Percentiles rank a stretch among this genome's conserved stretches.
These are phyloP conservation scores for Cochlearia excelsa DNA, from an alignment of 345 rosid species.

Conservation along the genomic window DNA sequence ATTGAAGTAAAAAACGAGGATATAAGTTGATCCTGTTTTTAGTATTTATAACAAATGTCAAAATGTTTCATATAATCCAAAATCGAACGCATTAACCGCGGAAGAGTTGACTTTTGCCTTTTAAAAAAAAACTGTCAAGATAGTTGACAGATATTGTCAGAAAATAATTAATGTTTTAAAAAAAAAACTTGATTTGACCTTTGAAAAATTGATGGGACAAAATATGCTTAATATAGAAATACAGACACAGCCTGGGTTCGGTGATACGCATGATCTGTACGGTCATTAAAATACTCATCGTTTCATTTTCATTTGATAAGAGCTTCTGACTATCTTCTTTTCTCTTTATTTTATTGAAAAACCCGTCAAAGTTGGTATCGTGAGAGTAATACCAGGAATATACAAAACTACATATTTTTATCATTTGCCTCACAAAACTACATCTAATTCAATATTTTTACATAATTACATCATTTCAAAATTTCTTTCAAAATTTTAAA, in stretches of 20 bases:
- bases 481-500: too few species aligned
- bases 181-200: conserved; percentile 5
- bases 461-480: too few species aligned
- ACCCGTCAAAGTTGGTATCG: conserved; percentile 1
- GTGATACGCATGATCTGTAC: conserved; percentile 28
- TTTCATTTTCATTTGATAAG: conserved; percentile 26
- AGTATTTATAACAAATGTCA: too few species aligned
- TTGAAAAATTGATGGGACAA: conserved; percentile 13
- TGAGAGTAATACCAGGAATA: too few species aligned
- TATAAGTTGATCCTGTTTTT: too few species aligned
- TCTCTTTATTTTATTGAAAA: background rate
- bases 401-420: too few species aligned
- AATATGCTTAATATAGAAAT: conserved; percentile 8
- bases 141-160: conserved; percentile 14
- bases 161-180: background rate
- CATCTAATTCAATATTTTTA: too few species aligned
- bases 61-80: too few species aligned
- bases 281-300: conserved; percentile 18
- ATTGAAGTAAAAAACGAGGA: too few species aligned
- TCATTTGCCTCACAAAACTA: too few species aligned
- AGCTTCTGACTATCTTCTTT: conserved; percentile 29
- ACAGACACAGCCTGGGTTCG: conserved; percentile 6
- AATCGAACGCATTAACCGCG: background rate
- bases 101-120: conserved; percentile 9
- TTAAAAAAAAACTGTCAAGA: background rate